These are phyloP conservation scores for Neopestalotiopsis rosae DNA, from an alignment of 2,329 filamentous ascomycete species.

Conservation along the genomic window DNA sequence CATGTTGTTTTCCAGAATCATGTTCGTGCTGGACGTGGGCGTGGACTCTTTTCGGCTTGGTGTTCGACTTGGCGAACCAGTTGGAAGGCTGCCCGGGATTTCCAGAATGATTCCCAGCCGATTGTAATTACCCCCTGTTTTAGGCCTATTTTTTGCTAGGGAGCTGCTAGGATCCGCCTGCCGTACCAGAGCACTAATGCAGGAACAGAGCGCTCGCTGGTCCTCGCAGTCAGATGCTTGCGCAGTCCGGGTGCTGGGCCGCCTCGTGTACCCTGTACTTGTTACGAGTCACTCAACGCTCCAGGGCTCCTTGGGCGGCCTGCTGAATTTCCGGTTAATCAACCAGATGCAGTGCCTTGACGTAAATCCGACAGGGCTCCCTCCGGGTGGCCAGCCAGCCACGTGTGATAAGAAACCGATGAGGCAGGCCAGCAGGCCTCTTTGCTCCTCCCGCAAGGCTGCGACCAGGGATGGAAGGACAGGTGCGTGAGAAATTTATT, in stretches of 20 bases:
- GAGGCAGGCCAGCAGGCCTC: not conserved
- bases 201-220: slow-evolving; percentile 19
- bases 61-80: not conserved
- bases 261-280: slow-evolving; percentile 1
- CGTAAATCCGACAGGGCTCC: slow-evolving; percentile 16
- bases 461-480: not conserved
- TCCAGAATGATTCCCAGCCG: slow-evolving; percentile 4
- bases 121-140: slow-evolving; percentile 21
- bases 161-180: not conserved
- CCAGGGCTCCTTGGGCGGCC: not conserved
- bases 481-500: slow-evolving; percentile 8
- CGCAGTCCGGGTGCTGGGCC: not conserved
- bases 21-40: not conserved
- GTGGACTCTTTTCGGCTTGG: not conserved
- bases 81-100: not conserved
- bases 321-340: slow-evolving; percentile 17
- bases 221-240: not conserved
- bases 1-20: not conserved
- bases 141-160: slow-evolving; percentile 24
- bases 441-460: not conserved
- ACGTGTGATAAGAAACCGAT: slow-evolving; percentile 19
- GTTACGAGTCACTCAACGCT: slow-evolving; percentile 1
- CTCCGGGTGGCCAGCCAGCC: slow-evolving; percentile 8
- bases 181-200: slow-evolving; percentile 20
- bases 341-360: slow-evolving; percentile 15